A percentile compares a stretch with the other conserved stretches of the same genome.
Evolutionary conservation across 768 basidiomycete species (phyloP).

Genomic region (Termitomyces sp.): DNA sequence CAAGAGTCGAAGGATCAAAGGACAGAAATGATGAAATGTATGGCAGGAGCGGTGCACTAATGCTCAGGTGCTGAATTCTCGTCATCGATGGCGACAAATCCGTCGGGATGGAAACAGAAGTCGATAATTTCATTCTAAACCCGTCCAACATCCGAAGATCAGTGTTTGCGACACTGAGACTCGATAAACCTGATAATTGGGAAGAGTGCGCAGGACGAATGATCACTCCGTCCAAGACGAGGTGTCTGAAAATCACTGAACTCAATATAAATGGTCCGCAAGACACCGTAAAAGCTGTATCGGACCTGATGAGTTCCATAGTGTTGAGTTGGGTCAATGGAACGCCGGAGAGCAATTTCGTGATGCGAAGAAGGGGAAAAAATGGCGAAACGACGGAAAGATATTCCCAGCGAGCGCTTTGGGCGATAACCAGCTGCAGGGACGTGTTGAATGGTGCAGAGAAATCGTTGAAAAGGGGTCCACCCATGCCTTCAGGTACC

Average conservation of each 20-base stretch:
- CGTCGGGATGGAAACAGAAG: not conserved
- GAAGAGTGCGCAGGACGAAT: not conserved
- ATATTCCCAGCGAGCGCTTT: not conserved
- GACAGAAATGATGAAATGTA: not conserved
- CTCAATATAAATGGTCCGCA: not conserved
- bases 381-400: not conserved
- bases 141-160: not conserved
- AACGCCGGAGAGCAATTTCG: not conserved
- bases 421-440: not conserved
- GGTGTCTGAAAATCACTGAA: not conserved
- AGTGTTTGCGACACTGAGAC: not conserved
- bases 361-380: not conserved
- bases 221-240: not conserved
- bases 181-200: not conserved
- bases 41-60: not conserved
- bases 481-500: not conserved
- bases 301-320: not conserved
- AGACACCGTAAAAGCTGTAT: not conserved
- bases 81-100: not conserved
- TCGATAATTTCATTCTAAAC: not conserved
- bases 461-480: not conserved
- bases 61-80: not conserved
- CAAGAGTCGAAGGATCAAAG: not conserved
- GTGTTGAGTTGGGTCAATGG: not conserved
- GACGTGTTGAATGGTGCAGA: not conserved